Evolutionary conservation across 768 basidiomycete species (phyloP), one percentile per base, ranked within the genome.

Genomic region (Lyophyllum semitale): DNA sequence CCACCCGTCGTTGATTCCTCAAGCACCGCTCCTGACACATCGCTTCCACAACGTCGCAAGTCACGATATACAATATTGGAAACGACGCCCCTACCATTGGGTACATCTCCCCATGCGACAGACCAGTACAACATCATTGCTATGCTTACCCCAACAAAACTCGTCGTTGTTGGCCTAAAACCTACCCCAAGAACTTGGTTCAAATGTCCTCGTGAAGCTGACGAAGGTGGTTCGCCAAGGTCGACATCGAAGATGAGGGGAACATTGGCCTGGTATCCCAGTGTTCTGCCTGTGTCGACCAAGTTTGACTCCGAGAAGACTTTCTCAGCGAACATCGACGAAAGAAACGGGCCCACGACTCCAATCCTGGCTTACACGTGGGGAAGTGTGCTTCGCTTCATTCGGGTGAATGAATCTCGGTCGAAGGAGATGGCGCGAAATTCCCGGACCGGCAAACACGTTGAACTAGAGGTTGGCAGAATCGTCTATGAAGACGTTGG

Each of bases 161-260:
- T 98, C 3, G 91, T 99, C 12, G 82, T 98, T 32, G 94, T 98
- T 9, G 95, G 95, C 5, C 68, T 99, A 57, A 95, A 93, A 63
- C 97, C 97, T 2, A 81, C 84, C 0, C 92, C 97, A 8, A 86
- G 90, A 65, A 99, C 95, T 0, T 98, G 95, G 94, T 89, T 90
- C 65, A 87, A 91, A 65, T 82, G 77, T 50, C 75, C 84, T 55
- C 84, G 90, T 9, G 76, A 78, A 12, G 63, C 73, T 8, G 75
- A 78, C 23, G 81, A 81, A 51, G 76, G 76, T 8, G 72, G 71
- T 3, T 61, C 65, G n/a, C 67, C 70, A 54, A 75, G 73, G 59
- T 71, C 74, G 15, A 74, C 64, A 49, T 82, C 77, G 17, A 75
- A 75, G 63, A 76, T 80, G 70, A 82, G 78, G 54, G 93, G 92